These are phyloP conservation scores for Actinomortierella wolfii DNA, from an alignment of 371 early-diverging fungal species.

Conservation along the genomic window DNA sequence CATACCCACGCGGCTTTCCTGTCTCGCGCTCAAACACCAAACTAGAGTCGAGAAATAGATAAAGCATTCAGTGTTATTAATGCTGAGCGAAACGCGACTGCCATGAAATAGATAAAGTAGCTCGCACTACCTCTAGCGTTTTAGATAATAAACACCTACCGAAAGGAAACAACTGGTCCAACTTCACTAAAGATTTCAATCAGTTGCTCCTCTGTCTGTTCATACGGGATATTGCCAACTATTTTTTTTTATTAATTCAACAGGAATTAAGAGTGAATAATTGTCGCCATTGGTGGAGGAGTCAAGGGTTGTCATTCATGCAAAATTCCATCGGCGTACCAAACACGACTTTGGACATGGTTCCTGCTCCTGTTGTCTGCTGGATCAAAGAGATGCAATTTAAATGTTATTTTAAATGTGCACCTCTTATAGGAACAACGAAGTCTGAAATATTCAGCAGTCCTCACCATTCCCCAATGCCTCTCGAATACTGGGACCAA, in stretches of 20 bases:
- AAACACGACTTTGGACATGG: conserved; percentile 55
- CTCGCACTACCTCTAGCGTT: too few species aligned
- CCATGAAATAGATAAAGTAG: too few species aligned
- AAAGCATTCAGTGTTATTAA: too few species aligned
- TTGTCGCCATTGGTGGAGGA: conserved; percentile 7
- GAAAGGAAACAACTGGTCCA: conserved; percentile 81
- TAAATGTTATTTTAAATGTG: too few species aligned
- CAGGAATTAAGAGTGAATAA: not conserved
- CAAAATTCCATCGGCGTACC: too few species aligned
- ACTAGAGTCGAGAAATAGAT: conserved; percentile 34
- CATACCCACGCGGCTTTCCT: conserved; percentile 90
- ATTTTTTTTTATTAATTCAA: conserved; percentile 1
- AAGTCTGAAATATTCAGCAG: too few species aligned
- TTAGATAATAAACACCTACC: too few species aligned
- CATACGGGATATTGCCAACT: conserved; percentile 89
- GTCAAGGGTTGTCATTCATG: not conserved
- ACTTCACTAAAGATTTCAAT: conserved; percentile 89
- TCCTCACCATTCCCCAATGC: not conserved
- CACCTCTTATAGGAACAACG: too few species aligned
- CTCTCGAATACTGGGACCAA: not conserved
- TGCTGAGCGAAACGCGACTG: too few species aligned
- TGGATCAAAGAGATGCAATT: not conserved
- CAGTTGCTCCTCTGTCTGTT: conserved; percentile 88
- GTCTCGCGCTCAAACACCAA: conserved; percentile 87
- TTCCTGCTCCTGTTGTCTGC: conserved; percentile 2